Evolutionary conservation across 331 rosid species (phyloP).

Genomic region (Prunus yedoensis): DNA sequence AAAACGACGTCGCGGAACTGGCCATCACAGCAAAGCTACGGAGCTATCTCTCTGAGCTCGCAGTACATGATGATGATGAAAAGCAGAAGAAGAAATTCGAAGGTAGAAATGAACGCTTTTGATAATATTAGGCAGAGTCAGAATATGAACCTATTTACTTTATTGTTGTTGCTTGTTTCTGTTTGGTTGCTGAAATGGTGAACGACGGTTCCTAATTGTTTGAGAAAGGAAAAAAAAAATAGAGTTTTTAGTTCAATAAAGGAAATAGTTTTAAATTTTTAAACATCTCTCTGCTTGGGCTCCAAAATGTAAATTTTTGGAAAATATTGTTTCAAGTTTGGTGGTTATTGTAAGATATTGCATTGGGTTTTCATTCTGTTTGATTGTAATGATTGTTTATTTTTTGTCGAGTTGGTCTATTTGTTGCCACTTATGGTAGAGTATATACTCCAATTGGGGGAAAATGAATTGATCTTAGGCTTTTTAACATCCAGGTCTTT

Average conservation of each 20-base stretch:
- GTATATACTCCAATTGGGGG: not conserved
- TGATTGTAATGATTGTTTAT: not conserved
- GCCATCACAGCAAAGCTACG: not conserved
- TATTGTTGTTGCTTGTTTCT: not conserved
- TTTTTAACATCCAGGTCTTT: not conserved
- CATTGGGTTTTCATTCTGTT: not conserved
- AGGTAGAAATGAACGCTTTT: not conserved
- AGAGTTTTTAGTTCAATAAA: not conserved
- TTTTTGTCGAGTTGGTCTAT: not conserved
- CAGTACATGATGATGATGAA: not conserved
- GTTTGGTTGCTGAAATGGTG: not conserved
- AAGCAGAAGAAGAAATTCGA: not conserved
- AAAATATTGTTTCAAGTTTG: not conserved
- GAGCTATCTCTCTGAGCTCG: not conserved
- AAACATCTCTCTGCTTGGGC: too few relatives aligned
- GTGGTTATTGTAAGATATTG: not conserved
- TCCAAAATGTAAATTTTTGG: too few relatives aligned
- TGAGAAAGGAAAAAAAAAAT: not conserved
- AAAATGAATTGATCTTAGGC: not conserved
- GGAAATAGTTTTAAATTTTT: not conserved
- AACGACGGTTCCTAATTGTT: not conserved
- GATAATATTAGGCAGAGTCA: not conserved
- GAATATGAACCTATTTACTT: not conserved
- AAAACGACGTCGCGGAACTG: not conserved
- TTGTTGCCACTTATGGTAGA: not conserved